These are phyloP conservation scores for Daedaleopsis nitida DNA, from an alignment of 768 basidiomycete genomes.

Conservation along the genomic window DNA sequence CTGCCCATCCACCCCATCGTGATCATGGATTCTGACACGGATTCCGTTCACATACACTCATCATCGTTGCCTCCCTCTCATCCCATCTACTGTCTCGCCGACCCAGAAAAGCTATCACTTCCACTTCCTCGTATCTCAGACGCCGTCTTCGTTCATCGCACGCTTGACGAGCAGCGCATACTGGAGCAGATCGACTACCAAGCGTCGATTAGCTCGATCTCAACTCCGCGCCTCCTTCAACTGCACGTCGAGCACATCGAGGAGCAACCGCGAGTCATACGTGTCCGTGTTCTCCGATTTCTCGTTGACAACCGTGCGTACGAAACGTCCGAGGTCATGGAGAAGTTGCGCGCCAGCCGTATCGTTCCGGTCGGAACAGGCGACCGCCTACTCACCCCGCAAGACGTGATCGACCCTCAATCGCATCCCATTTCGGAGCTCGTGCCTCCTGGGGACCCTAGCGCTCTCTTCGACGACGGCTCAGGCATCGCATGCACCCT, in stretches of 20 bases:
- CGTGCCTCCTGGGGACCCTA: neutral
- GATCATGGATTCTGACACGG: neutral
- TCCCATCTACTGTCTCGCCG: no score
- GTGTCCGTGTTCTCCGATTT: neutral
- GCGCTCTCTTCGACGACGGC: neutral
- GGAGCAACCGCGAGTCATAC: neutral
- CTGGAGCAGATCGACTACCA: conserved; percentile 5
- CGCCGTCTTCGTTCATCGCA: neutral
- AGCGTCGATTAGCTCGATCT: neutral
- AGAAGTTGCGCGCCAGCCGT: neutral
- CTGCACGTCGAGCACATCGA: neutral
- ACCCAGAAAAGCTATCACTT: no score
- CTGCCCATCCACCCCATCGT: conserved; percentile 10
- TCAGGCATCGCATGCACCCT: neutral
- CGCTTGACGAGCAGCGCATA: neutral
- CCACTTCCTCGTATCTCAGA: neutral
- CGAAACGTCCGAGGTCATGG: neutral
- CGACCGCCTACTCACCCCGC: neutral
- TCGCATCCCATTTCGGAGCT: neutral
- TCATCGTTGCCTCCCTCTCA: no score
- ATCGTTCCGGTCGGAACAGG: conserved; percentile 9
- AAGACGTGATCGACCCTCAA: conserved; percentile 6
- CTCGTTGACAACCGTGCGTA: neutral
- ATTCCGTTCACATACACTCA: no score
- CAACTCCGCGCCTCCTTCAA: neutral